Percentiles rank a stretch among this genome's conserved stretches.
phyloP scores from a whole-genome alignment of 2,329 filamentous ascomycete species.

The Penicillium sp. region DNA sequence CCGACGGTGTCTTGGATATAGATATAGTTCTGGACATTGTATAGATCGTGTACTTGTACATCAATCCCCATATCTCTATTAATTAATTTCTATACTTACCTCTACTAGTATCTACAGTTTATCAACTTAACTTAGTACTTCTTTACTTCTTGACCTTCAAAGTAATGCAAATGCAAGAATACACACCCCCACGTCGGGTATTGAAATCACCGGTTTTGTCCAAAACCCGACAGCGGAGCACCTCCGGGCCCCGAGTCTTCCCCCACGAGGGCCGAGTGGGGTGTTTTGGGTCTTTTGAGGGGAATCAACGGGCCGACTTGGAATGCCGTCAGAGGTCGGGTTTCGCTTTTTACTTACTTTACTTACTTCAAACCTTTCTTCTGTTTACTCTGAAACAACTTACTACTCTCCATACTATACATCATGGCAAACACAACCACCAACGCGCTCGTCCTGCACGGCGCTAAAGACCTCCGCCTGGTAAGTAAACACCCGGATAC shows the following conservation, averaged over 20 bases:
- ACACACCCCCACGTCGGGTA: slow-evolving; percentile 17
- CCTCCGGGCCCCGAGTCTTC: slow-evolving; percentile 17
- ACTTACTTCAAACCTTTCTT: background rate
- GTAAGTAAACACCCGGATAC: slow-evolving; percentile 41
- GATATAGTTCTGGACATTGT: background rate
- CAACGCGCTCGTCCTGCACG: slow-evolving; percentile 57
- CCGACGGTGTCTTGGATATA: background rate
- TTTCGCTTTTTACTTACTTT: background rate
- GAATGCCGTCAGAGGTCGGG: slow-evolving; percentile 9
- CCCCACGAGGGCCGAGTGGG: slow-evolving; percentile 15
- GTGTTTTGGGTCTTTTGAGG: slow-evolving; percentile 6
- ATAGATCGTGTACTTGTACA: background rate
- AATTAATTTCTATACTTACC: background rate
- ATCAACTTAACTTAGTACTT: background rate
- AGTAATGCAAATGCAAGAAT: background rate
- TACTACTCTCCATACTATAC: background rate
- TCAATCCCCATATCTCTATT: background rate
- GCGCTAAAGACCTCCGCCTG: slow-evolving; percentile 60
- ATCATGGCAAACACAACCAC: slow-evolving; percentile 30
- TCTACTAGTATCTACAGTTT: background rate
- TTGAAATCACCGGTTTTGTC: slow-evolving; percentile 9
- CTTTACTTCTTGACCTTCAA: no score
- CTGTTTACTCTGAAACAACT: background rate
- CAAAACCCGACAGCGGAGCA: slow-evolving; percentile 26
- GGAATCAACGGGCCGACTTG: slow-evolving; percentile 4